Percentiles rank a stretch among this genome's conserved stretches.
Evolutionary conservation across 768 basidiomycete species (phyloP).

Genomic region (Boletus patriciae): DNA sequence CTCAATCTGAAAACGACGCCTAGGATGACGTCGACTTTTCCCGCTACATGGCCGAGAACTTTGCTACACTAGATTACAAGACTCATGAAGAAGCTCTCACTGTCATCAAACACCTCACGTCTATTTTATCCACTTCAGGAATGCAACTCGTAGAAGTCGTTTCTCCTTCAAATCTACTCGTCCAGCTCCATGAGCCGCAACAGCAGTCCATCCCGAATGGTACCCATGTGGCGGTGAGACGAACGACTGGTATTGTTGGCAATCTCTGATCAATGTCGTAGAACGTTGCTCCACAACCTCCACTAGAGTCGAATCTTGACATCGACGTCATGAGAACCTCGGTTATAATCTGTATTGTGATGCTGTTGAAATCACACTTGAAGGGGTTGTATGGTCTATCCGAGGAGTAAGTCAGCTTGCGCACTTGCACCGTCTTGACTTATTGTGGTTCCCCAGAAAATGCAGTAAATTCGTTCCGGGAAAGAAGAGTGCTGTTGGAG

Average conservation of each 20-base stretch:
- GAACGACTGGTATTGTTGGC: background rate
- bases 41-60: conserved; percentile 94
- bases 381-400: conserved; percentile 81
- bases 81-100: conserved; percentile 90
- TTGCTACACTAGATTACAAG: conserved; percentile 91
- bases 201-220: conserved; percentile 2
- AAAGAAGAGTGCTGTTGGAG: conserved; percentile 89
- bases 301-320: conserved; percentile 9
- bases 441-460: conserved; percentile 57
- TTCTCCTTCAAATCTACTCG: conserved; percentile 68
- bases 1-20: background rate
- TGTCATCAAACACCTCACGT: conserved; percentile 77
- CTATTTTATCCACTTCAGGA: conserved; percentile 73
- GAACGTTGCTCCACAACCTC: background rate
- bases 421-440: background rate
- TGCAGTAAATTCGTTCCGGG: conserved; percentile 82
- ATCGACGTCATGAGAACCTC: conserved; percentile 58
- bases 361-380: conserved; percentile 85
- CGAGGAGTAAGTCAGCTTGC: conserved; percentile 70
- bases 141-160: conserved; percentile 77
- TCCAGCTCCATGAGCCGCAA: conserved; percentile 49
- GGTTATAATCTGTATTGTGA: conserved; percentile 77
- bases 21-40: conserved; percentile 84
- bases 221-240: conserved; percentile 5
- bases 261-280: background rate